Evolutionary conservation across 2,329 filamentous ascomycete genomes (phyloP).

Genomic region (Alternaria gansuensis): DNA sequence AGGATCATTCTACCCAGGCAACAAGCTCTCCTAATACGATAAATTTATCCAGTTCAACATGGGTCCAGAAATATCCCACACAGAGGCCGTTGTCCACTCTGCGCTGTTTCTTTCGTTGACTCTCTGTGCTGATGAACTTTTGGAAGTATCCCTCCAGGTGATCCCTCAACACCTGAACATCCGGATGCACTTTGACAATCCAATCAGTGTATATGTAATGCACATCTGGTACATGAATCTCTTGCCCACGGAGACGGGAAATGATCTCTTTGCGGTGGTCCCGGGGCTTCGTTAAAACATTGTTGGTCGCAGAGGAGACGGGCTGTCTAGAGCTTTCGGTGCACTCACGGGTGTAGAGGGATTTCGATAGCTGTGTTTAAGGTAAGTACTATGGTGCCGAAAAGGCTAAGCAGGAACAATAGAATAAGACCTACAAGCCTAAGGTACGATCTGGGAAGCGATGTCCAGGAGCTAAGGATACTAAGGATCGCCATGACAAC

Average conservation of each 20-base stretch:
- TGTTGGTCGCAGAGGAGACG: not conserved
- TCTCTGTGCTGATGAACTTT: slow-evolving; percentile 16
- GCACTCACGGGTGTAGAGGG: not conserved
- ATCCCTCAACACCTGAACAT: slow-evolving; percentile 10
- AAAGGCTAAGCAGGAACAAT: not conserved
- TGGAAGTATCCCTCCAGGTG: slow-evolving; percentile 15
- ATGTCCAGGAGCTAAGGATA: slow-evolving; percentile 7
- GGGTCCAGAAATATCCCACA: slow-evolving; percentile 16
- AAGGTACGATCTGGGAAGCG: slow-evolving; percentile 1
- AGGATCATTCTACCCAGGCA: slow-evolving; percentile 7
- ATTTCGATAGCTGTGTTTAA: slow-evolving; percentile 1
- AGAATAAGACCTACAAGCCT: slow-evolving; percentile 5
- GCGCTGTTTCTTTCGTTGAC: slow-evolving; percentile 10
- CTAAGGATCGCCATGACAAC: slow-evolving; percentile 6
- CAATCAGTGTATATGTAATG: slow-evolving; percentile 16
- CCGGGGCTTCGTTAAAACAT: not conserved
- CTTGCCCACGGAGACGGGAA: slow-evolving; percentile 14
- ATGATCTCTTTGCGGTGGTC: slow-evolving; percentile 15
- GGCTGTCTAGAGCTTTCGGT: not conserved
- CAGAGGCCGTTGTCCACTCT: slow-evolving; percentile 20
- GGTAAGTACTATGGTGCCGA: not conserved
- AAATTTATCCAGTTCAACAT: slow-evolving; percentile 14
- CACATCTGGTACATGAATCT: slow-evolving; percentile 18
- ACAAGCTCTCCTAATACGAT: slow-evolving; percentile 15
- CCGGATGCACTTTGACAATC: slow-evolving; percentile 11